Conservation (phyloP, 768 basidiomycete species). For the Macrolepiota albuminosa region DNA sequence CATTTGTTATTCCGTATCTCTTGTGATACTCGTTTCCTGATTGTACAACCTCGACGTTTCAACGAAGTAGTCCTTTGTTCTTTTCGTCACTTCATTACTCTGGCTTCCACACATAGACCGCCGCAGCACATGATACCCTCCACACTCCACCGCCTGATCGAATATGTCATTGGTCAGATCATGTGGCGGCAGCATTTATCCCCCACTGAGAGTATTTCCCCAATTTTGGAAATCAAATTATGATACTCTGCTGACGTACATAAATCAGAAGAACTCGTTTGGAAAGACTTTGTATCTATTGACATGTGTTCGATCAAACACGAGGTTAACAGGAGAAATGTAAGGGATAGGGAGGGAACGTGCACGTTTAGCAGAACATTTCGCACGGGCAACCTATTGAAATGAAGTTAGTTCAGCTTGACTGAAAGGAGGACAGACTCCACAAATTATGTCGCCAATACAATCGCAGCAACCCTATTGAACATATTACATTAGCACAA, state of each 20-base stretch:
- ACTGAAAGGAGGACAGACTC: not conserved
- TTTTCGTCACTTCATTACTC: not conserved
- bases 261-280: not conserved
- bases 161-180: not conserved
- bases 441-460: constrained; percentile 65
- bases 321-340: not conserved
- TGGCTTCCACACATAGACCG: not conserved
- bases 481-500: constrained; percentile 1
- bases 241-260: not conserved
- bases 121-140: not conserved
- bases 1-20: too few relatives aligned
- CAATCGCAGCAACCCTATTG: constrained; percentile 67
- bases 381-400: constrained; percentile 72
- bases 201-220: not conserved
- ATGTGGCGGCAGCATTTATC: not conserved
- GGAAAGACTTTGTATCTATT: not conserved
- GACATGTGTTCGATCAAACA: not conserved
- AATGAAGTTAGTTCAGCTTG: not conserved
- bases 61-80: not conserved
- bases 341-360: constrained; percentile 21
- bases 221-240: not conserved
- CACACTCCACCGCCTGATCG: not conserved
- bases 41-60: not conserved
- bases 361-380: constrained; percentile 54
- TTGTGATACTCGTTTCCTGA: not conserved